Base-by-base conservation (phyloP, 768 basidiomycete species). In the Pleurotus citrinopileatus region DNA sequence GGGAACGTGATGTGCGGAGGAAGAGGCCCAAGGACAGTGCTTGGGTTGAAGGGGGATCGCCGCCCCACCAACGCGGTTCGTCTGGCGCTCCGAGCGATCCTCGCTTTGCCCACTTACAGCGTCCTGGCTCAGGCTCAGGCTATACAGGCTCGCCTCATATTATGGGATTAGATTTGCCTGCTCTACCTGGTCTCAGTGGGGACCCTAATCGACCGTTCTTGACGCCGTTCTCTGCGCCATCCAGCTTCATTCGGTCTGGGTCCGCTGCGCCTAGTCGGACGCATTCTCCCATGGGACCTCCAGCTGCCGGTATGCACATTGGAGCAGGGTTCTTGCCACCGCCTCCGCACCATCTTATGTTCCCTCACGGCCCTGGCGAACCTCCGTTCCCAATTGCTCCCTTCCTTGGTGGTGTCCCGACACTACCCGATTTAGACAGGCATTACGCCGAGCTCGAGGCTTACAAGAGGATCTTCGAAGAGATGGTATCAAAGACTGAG, bases 401-500 rank as follows among this genome's bases (percentile, higher is more conserved):
- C 4, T 51, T 51, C 48, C 22, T 36, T 9, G 67, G 70, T 32
- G 53, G 55, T 4, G 67, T 74, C 9, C 75, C 75, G 44, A 83
- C 81, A 13, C 61, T 79, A 47, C 62, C 62, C 5, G 91, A 93
- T 59, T 70, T 93, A 58, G 87, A 87, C 67, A 73, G 82, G 53
- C 91, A 92, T 65, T 91, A 89, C 61, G 60, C 69, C 17, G 79
- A 85, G 61, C 74, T 94, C 52, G 69, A 72, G 3, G 82, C 85
- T 61, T 78, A 88, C 63, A 82, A 83, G 67, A 72, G 71, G 61
- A 72, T 77, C 65, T 73, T 87, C 71, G 81, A 90, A 68, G 89
- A 89, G 64, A 76, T 93, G 82, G 67, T 91, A 55, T 80, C 84
- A 59, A 80, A 76, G 70, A 93, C 90, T 61, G 87, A 91, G 52